phyloP scores from a whole-genome alignment of 2,329 filamentous ascomycete species.

The Cytospora piceae region DNA sequence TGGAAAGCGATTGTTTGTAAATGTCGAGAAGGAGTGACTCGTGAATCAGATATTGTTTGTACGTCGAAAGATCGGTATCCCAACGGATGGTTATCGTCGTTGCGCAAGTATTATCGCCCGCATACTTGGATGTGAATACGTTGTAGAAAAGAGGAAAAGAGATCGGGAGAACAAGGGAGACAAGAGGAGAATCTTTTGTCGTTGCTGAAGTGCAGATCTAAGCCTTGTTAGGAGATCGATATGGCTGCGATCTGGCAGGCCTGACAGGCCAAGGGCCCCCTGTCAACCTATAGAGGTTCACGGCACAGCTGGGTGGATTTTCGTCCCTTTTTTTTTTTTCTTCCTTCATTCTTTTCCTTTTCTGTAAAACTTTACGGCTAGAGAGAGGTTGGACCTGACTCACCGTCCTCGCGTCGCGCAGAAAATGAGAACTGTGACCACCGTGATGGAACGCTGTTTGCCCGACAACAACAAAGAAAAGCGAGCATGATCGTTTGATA shows the following conservation, averaged over 20 bases:
- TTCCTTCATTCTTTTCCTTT: not conserved
- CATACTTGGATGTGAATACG: conserved; percentile 4
- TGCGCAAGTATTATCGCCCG: not conserved
- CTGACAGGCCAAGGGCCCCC: conserved; percentile 1
- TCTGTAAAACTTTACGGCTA: not conserved
- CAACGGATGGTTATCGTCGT: not conserved
- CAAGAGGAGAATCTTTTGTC: conserved; percentile 15
- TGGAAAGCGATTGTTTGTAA: not conserved
- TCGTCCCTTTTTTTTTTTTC: not conserved
- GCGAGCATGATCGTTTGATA: not conserved
- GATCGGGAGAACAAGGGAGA: conserved; percentile 1
- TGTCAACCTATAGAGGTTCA: not conserved
- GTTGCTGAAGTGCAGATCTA: conserved; percentile 23
- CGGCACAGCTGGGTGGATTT: conserved; percentile 3
- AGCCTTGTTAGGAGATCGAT: conserved; percentile 21
- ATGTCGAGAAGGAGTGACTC: conserved; percentile 8
- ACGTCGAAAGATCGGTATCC: not conserved
- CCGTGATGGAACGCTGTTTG: not conserved
- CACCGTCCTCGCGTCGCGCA: not conserved
- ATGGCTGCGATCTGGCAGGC: conserved; percentile 9
- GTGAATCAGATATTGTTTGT: not conserved
- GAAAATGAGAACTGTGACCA: not conserved
- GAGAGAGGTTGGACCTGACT: not conserved
- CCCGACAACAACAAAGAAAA: not conserved
- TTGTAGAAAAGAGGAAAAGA: conserved; percentile 1